Percentiles rank a stretch among this genome's conserved stretches.
phyloP scores from a whole-genome alignment of 345 rosid species.

The Hibiscus syriacus region DNA sequence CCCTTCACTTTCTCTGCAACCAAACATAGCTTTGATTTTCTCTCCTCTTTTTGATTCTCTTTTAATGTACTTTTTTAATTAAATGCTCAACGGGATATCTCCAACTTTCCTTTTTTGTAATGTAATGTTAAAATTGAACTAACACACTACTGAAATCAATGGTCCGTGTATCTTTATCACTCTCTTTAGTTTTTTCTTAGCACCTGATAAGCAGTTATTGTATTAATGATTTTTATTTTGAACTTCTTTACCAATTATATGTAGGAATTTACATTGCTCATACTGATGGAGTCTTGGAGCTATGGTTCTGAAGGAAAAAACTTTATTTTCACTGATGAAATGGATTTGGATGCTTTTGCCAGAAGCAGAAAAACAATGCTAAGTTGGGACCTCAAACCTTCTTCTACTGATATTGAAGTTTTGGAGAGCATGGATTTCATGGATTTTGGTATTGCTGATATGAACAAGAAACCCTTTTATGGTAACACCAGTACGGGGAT shows the following conservation, averaged over 20 bases:
- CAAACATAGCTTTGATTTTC: slow-evolving; percentile 1
- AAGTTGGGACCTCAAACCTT: too few relatives aligned
- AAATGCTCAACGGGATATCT: background rate
- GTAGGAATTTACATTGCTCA: background rate
- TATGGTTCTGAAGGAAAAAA: slow-evolving; percentile 36
- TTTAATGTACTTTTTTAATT: background rate
- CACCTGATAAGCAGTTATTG: background rate
- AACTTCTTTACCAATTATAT: background rate
- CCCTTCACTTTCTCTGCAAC: background rate
- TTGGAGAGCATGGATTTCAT: slow-evolving; percentile 28
- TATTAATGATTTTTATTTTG: too few relatives aligned
- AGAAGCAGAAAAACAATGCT: slow-evolving; percentile 22
- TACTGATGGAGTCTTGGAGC: slow-evolving; percentile 50
- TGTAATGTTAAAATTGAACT: background rate
- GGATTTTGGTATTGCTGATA: slow-evolving; percentile 31
- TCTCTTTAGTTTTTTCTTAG: background rate
- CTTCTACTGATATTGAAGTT: slow-evolving; percentile 24
- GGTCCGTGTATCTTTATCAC: too few relatives aligned
- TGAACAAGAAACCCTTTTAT: slow-evolving; percentile 25
- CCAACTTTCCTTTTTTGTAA: slow-evolving; percentile 1
- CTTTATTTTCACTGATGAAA: slow-evolving; percentile 16
- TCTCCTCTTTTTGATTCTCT: background rate
- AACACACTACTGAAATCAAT: background rate
- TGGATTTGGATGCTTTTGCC: slow-evolving; percentile 20
- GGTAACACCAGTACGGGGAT: slow-evolving; percentile 18